Percentiles rank a stretch among this genome's conserved stretches.
phyloP scores from a whole-genome alignment of 306 rosid genomes.

The Clitoria ternatea region DNA sequence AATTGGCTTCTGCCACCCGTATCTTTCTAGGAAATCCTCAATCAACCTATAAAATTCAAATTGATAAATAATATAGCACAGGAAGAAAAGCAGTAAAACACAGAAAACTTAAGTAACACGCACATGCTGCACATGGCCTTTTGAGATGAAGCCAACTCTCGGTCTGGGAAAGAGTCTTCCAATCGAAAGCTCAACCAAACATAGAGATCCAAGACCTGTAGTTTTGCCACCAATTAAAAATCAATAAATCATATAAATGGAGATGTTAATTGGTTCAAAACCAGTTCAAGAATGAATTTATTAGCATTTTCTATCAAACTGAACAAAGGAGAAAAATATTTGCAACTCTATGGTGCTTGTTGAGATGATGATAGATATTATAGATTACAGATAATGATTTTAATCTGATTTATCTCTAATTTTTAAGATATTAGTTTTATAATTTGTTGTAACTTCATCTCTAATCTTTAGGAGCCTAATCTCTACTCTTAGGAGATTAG shows the following conservation, averaged over 20 bases:
- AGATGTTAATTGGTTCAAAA: slow-evolving; percentile 1
- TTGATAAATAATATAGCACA: neutral
- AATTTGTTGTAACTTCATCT: too few species aligned
- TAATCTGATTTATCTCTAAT: too few species aligned
- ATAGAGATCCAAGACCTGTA: slow-evolving; percentile 91
- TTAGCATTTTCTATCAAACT: slow-evolving; percentile 18
- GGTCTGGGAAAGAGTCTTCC: slow-evolving; percentile 92
- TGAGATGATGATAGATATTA: too few species aligned
- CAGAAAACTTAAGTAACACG: slow-evolving; percentile 23
- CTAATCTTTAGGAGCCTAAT: too few species aligned
- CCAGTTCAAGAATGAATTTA: neutral
- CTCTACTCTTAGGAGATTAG: too few species aligned
- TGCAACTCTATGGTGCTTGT: neutral
- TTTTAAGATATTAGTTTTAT: too few species aligned
- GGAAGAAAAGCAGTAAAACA: neutral
- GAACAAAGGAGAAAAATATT: neutral
- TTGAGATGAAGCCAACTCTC: slow-evolving; percentile 64
- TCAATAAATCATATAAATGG: neutral
- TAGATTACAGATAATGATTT: too few species aligned
- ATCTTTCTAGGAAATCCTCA: slow-evolving; percentile 78
- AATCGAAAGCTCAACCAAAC: slow-evolving; percentile 91
- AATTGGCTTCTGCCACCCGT: slow-evolving; percentile 67
- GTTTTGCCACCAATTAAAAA: slow-evolving; percentile 30
- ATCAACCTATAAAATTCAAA: slow-evolving; percentile 56
- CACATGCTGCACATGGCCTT: slow-evolving; percentile 84